phyloP scores from a whole-genome alignment of 441 rosid species.

The Pelargonium cotyledonis region DNA sequence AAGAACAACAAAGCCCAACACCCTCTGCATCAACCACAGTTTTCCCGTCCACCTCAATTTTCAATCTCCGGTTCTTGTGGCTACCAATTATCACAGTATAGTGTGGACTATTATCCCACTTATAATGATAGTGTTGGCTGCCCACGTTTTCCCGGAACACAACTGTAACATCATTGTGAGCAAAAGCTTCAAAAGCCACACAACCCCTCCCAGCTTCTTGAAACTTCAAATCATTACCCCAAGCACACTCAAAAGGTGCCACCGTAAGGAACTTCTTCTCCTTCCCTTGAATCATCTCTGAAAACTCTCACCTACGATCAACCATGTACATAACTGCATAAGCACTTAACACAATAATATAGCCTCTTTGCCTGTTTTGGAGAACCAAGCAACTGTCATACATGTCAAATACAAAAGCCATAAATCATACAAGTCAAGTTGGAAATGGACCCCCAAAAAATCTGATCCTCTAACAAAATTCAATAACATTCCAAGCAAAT shows the following conservation, averaged over 20 bases:
- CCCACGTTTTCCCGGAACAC: constrained; percentile 96
- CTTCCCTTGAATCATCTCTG: constrained; percentile 41
- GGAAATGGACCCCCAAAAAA: neutral
- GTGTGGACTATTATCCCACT: constrained; percentile 87
- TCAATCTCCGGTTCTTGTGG: constrained; percentile 76
- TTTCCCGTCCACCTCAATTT: constrained; percentile 87
- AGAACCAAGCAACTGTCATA: constrained; percentile 1
- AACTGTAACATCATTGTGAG: constrained; percentile 88
- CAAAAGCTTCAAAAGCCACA: constrained; percentile 92
- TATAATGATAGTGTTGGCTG: constrained; percentile 89
- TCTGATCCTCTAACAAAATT: neutral
- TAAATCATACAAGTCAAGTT: neutral
- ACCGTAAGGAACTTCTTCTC: constrained; percentile 75
- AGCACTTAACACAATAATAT: neutral
- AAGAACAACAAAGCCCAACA: constrained; percentile 69
- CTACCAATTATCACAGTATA: constrained; percentile 96
- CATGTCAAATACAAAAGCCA: neutral
- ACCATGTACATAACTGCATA: neutral
- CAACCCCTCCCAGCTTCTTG: constrained; percentile 95
- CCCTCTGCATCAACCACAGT: constrained; percentile 81
- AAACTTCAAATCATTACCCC: constrained; percentile 91
- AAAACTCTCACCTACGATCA: constrained; percentile 14
- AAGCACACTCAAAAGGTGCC: constrained; percentile 98
- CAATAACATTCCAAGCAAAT: neutral
- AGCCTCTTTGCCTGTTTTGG: neutral